phyloP scores from a whole-genome alignment of 345 rosid genomes.

The Passiflora organensis region DNA sequence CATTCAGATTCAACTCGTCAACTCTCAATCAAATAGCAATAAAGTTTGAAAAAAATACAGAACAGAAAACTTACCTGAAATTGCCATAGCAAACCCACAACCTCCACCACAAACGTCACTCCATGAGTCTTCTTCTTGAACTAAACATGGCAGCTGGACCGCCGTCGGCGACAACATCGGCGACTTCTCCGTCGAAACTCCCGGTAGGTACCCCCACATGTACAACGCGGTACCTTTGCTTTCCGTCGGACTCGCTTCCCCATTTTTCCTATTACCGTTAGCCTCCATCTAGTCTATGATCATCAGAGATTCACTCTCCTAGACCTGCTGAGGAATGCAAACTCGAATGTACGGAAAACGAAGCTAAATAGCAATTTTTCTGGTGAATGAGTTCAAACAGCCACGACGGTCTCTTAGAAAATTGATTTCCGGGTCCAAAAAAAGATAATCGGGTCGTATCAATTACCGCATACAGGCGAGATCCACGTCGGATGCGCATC shows the following conservation, averaged over 20 bases:
- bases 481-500: slow-evolving; percentile 58
- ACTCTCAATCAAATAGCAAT: neutral
- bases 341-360: too few species aligned
- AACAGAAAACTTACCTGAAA: slow-evolving; percentile 47
- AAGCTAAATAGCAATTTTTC: too few species aligned
- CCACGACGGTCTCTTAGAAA: too few species aligned
- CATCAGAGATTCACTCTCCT: too few species aligned
- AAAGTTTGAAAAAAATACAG: too few species aligned
- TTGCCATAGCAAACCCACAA: slow-evolving; percentile 82
- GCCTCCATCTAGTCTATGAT: slow-evolving; percentile 13
- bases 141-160: slow-evolving; percentile 27
- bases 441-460: slow-evolving; percentile 38
- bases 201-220: slow-evolving; percentile 81
- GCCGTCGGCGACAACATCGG: slow-evolving; percentile 46
- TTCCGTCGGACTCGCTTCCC: slow-evolving; percentile 25
- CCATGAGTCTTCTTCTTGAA: slow-evolving; percentile 46
- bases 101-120: slow-evolving; percentile 75
- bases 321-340: too few species aligned
- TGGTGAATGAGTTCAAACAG: too few species aligned
- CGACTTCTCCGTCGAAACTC: slow-evolving; percentile 54
- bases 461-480: slow-evolving; percentile 25
- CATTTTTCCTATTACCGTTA: slow-evolving; percentile 21
- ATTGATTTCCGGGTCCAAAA: too few species aligned
- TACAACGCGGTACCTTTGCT: slow-evolving; percentile 37
- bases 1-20: neutral